Conservation (phyloP, 2,329 filamentous ascomycete species). For the Penicillium sp. region DNA sequence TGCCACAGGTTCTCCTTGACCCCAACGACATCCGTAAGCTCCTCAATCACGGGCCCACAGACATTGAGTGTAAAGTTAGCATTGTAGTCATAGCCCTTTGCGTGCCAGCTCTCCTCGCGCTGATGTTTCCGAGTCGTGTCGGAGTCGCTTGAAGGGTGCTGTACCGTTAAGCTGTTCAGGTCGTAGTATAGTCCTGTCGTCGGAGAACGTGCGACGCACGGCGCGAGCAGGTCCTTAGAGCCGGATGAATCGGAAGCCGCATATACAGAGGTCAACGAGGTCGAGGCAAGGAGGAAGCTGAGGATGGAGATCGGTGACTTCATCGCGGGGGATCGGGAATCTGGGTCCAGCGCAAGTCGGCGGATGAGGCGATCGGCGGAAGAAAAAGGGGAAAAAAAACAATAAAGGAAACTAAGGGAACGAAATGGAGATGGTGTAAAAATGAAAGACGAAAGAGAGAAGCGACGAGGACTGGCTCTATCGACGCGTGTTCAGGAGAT, state of each 20-base stretch:
- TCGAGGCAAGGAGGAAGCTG: slow-evolving; percentile 39
- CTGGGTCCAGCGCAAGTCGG: slow-evolving; percentile 11
- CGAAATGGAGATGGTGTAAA: slow-evolving; percentile 18
- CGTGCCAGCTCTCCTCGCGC: slow-evolving; percentile 53
- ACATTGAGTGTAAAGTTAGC: slow-evolving; percentile 58
- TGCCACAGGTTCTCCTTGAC: slow-evolving; percentile 46
- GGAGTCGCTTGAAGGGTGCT: slow-evolving; percentile 49
- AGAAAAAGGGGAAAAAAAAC: background rate
- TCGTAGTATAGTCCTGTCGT: slow-evolving; percentile 68
- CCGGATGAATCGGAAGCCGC: slow-evolving; percentile 48
- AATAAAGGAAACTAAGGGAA: slow-evolving; percentile 8
- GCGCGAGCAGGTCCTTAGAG: slow-evolving; percentile 50
- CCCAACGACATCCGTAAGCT: slow-evolving; percentile 52
- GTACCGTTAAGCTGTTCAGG: slow-evolving; percentile 61
- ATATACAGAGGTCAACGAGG: slow-evolving; percentile 33
- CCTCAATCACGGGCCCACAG: slow-evolving; percentile 55
- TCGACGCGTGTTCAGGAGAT: slow-evolving; percentile 12
- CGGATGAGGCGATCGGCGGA: background rate
- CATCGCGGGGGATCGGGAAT: slow-evolving; percentile 34
- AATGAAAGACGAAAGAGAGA: background rate
- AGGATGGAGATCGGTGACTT: slow-evolving; percentile 37
- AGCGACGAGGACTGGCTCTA: background rate
- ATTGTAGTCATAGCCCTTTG: slow-evolving; percentile 54
- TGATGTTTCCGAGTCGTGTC: slow-evolving; percentile 45
- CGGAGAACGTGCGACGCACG: slow-evolving; percentile 67